Percentiles rank a stretch among this genome's conserved stretches.
phyloP scores from a whole-genome alignment of 148 eudicot species.

The Gaultheria prostrata region DNA sequence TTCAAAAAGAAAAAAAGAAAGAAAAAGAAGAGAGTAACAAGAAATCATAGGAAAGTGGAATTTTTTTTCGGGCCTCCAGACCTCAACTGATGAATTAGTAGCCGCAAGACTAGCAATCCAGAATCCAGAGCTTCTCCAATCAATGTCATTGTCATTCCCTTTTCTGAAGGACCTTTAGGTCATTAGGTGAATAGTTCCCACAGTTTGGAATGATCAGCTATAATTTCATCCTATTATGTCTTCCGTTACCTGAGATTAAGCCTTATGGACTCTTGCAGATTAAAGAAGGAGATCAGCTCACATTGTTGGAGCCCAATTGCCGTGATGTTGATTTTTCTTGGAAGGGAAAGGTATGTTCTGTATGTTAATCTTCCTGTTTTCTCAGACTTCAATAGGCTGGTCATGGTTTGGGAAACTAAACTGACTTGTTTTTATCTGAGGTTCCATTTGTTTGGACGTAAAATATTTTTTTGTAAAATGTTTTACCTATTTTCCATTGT shows the following conservation, averaged over 20 bases:
- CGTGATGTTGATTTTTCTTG: slow-evolving; percentile 58
- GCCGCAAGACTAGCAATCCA: neutral
- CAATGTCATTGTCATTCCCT: neutral
- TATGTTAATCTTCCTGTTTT: neutral
- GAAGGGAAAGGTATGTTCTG: slow-evolving; percentile 65
- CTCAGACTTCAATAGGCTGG: neutral
- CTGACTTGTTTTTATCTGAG: neutral
- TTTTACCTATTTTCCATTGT: too few species aligned
- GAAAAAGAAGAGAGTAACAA: neutral
- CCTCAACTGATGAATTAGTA: neutral
- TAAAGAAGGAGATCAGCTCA: slow-evolving; percentile 76
- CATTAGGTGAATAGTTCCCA: neutral
- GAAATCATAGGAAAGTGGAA: neutral
- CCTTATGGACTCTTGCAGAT: slow-evolving; percentile 51
- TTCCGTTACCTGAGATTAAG: neutral
- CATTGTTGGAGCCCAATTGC: slow-evolving; percentile 67
- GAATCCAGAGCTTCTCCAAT: neutral
- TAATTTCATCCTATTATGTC: neutral
- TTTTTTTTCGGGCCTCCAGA: neutral
- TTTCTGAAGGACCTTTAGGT: neutral
- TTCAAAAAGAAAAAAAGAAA: neutral
- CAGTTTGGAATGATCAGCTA: neutral
- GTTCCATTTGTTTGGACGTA: too few species aligned
- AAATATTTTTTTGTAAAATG: too few species aligned
- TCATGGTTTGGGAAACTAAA: neutral